Evolutionary conservation across 2,329 filamentous ascomycete genomes (phyloP).

Genomic region (Trichothecium roseum): DNA sequence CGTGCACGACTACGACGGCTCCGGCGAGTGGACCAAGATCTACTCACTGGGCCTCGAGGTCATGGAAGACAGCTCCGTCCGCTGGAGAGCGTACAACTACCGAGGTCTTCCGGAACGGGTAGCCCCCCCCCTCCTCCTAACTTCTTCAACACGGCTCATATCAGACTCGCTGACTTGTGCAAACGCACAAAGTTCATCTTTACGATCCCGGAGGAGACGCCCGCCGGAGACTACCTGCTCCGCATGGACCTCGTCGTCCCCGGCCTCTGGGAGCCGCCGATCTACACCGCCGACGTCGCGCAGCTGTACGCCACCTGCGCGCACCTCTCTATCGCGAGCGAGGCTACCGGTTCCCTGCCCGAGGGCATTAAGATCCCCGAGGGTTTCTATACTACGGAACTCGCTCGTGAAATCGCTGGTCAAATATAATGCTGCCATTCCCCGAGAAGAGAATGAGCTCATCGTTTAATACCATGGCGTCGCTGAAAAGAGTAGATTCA

Average conservation of each 20-base stretch:
- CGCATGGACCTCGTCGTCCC: slow-evolving; percentile 4
- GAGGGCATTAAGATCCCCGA: slow-evolving; percentile 3
- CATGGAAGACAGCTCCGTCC: slow-evolving; percentile 1
- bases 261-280: background rate
- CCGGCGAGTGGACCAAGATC: slow-evolving; percentile 11
- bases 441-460: too few relatives aligned
- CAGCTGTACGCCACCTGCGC: slow-evolving; percentile 4
- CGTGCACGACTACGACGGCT: slow-evolving; percentile 8
- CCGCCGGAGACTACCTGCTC: slow-evolving; percentile 9
- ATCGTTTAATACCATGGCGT: too few relatives aligned
- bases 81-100: slow-evolving; percentile 2
- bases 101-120: background rate
- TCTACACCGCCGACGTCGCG: background rate
- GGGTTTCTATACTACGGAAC: too few relatives aligned
- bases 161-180: too few relatives aligned
- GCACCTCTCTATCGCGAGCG: slow-evolving; percentile 1
- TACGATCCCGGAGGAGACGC: slow-evolving; percentile 9
- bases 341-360: background rate
- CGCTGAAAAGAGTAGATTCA: too few relatives aligned
- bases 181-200: slow-evolving; percentile 11
- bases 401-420: too few relatives aligned
- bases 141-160: too few relatives aligned
- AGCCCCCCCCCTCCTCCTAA: too few relatives aligned
- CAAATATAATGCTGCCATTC: too few relatives aligned
- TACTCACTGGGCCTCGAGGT: slow-evolving; percentile 7